Conservation (phyloP, 176 grass and related monocot species). For the Raddia guianensis region DNA sequence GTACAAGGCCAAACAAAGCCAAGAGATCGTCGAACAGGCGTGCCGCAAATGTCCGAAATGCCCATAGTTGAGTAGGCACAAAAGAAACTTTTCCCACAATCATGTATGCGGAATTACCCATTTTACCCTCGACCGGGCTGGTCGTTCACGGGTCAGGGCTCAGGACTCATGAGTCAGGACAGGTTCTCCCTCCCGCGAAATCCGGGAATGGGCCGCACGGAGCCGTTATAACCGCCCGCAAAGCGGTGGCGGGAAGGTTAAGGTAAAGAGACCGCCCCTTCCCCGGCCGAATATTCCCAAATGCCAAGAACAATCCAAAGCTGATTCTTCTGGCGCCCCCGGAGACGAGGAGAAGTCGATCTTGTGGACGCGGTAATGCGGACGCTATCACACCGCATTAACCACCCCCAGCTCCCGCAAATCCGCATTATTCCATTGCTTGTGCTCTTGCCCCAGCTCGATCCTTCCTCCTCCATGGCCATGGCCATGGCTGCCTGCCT, state of each 20-base stretch:
- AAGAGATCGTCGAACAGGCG: neutral
- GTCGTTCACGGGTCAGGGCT: neutral
- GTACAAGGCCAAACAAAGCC: too few species aligned
- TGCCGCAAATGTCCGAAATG: too few species aligned
- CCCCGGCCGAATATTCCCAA: slow-evolving; percentile 17
- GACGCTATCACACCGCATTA: slow-evolving; percentile 32
- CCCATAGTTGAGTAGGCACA: too few species aligned
- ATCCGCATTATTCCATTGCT: slow-evolving; percentile 21
- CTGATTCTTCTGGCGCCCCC: neutral
- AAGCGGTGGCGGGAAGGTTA: slow-evolving; percentile 34
- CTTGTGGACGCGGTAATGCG: slow-evolving; percentile 20
- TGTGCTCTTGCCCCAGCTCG: slow-evolving; percentile 21
- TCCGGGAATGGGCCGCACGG: neutral
- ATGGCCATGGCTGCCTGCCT: neutral
- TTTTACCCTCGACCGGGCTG: neutral
- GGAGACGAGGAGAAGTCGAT: neutral
- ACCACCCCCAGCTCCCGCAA: neutral
- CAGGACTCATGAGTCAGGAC: too few species aligned
- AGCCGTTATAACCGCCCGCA: slow-evolving; percentile 38
- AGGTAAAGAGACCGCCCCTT: neutral
- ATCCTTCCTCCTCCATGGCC: neutral
- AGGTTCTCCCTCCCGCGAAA: neutral
- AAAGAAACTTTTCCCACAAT: too few species aligned
- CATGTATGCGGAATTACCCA: neutral
- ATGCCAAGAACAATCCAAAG: slow-evolving; percentile 14